These are phyloP conservation scores for Aspergillus sp. DNA, from an alignment of 2,329 filamentous ascomycete genomes.

Conservation along the genomic window DNA sequence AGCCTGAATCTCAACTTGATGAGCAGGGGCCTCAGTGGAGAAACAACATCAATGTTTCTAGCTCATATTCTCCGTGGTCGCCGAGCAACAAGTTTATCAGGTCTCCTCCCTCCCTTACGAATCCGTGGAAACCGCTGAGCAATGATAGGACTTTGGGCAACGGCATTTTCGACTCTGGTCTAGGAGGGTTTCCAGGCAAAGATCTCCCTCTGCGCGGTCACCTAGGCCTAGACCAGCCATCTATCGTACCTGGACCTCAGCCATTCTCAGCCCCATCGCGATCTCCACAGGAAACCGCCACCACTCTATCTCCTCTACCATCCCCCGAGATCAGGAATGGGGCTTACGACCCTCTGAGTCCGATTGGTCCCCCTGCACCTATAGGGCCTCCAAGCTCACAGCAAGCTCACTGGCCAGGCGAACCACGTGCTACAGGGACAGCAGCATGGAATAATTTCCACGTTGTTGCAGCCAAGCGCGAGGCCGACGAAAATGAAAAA, in stretches of 20 bases:
- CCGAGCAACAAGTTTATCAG: constrained; percentile 26
- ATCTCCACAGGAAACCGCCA: constrained; percentile 23
- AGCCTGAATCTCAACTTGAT: constrained; percentile 21
- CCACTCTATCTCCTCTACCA: constrained; percentile 26
- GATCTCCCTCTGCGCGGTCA: constrained; percentile 34
- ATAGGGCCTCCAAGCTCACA: constrained; percentile 40
- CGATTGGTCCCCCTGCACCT: constrained; percentile 37
- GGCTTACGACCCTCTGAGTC: constrained; percentile 31
- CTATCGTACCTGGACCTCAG: constrained; percentile 26
- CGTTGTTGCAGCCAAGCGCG: constrained; percentile 30
- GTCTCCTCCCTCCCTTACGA: constrained; percentile 32
- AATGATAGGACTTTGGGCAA: constrained; percentile 54
- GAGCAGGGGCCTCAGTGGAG: constrained; percentile 32
- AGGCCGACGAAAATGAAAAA: constrained; percentile 35
- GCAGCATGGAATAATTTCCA: constrained; percentile 41
- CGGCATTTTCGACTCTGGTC: constrained; percentile 52
- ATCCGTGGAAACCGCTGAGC: constrained; percentile 52
- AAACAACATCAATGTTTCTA: constrained; percentile 28
- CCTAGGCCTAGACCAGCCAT: constrained; percentile 32
- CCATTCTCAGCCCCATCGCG: constrained; percentile 17
- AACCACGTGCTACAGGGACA: constrained; percentile 20
- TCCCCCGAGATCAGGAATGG: constrained; percentile 33
- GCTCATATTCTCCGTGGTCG: constrained; percentile 32
- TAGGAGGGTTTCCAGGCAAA: constrained; percentile 42
- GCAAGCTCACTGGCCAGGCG: constrained; percentile 22